Base-by-base conservation (phyloP, 495 filamentous ascomycete genomes). In the Trichoderma virens region DNA sequence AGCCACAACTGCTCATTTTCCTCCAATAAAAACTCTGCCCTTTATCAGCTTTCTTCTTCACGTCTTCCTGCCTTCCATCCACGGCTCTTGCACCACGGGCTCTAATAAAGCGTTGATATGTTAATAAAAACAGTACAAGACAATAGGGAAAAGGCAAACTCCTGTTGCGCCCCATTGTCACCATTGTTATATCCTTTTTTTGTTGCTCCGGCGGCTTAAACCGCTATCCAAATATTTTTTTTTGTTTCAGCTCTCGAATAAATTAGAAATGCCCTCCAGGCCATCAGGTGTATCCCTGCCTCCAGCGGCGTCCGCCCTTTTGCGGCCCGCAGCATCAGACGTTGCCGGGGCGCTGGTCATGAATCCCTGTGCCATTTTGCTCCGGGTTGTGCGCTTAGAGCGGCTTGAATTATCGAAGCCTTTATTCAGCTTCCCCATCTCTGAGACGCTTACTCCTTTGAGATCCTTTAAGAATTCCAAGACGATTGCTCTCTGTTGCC, bases 371-470 rank as follows among this genome's bases (percentile, higher is more conserved):
- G 79, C 78, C 81, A 85, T 82, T 72, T 81, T 84, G 64, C 77
- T 84, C 25, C 82, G 70, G 5, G 65, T 64, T 32, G 76, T 67
- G 64, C 75, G 74, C 64, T 74, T 80, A 51, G 51, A 62, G n/a
- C 34, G 65, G 51, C 62, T n/a, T 13, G 39, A 60, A 56, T n/a
- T 38, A 23, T 25, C 66, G 66, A 68, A 47, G 47, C 71, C 73
- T 70, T 82, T 82, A 35, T 62, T 76, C 18, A 98, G 83, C 74
- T 91, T 93, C 41, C 94, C 94, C 78, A 93, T 88, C 74, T 98
- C 94, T 23, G 91, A 88, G 63, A 99, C 90, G 66, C 91, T 92
- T 4, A 97, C 85, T 3, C 94, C 93, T 60, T 95, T 85, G 16
- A 98, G 75, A 43, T 90, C 87, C 65, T 92, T 87, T 16, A 99